Conservation (phyloP, 805 yeast species). For the Myxozyma melibiosi region DNA sequence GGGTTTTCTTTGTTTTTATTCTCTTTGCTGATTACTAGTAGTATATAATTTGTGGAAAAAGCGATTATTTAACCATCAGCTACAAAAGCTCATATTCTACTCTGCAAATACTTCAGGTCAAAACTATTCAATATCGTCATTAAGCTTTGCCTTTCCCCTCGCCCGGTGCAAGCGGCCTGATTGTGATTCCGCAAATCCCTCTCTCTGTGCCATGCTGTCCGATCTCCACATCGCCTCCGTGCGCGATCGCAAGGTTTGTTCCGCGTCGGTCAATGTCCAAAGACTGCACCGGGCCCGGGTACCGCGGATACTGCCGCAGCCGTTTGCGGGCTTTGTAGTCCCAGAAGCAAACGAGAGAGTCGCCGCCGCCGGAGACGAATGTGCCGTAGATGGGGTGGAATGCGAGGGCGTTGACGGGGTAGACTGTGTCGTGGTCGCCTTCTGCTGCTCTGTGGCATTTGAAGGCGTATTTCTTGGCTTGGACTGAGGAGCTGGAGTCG, state of each 20-base stretch:
- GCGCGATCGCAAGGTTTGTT: constrained; percentile 48
- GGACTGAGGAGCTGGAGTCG: constrained; percentile 50
- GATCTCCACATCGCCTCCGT: constrained; percentile 49
- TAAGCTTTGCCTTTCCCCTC: constrained; percentile 40
- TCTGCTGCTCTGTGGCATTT: constrained; percentile 68
- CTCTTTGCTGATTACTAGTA: too few relatives aligned
- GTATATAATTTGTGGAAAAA: too few relatives aligned
- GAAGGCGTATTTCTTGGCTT: constrained; percentile 66
- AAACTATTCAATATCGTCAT: too few relatives aligned
- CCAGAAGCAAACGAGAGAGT: constrained; percentile 55
- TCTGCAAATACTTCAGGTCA: too few relatives aligned
- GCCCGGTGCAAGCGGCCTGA: constrained; percentile 28
- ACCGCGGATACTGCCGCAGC: constrained; percentile 46
- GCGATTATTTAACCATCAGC: too few relatives aligned
- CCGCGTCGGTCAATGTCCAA: constrained; percentile 44
- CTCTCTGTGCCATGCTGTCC: constrained; percentile 12
- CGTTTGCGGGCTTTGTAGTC: constrained; percentile 51
- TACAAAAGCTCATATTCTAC: too few relatives aligned
- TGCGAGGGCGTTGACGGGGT: constrained; percentile 54
- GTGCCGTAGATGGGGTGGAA: constrained; percentile 47
- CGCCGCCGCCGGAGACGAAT: constrained; percentile 57
- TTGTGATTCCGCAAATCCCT: constrained; percentile 16
- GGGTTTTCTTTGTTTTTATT: too few relatives aligned
- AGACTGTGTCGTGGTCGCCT: constrained; percentile 50
- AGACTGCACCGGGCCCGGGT: constrained; percentile 47